phyloP scores from a whole-genome alignment of 345 rosid genomes.

The Erysimum cheiranthoides region DNA sequence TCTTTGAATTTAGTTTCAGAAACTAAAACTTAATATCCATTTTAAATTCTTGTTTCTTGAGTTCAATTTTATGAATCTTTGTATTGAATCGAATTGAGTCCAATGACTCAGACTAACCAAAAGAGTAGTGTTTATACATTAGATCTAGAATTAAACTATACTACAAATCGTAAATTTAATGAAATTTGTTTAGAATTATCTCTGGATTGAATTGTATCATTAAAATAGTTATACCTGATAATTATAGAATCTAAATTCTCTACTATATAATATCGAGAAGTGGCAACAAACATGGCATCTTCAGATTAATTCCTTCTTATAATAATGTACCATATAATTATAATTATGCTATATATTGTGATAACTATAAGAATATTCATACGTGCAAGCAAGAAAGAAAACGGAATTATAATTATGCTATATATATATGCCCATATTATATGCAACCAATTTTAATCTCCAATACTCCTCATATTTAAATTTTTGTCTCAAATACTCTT shows the following conservation, averaged over 20 bases:
- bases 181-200: not conserved
- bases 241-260: not conserved
- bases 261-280: not conserved
- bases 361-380: conserved; percentile 4
- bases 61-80: not conserved
- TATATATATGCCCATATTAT: conserved; percentile 4
- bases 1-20: not conserved
- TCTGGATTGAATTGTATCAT: not conserved
- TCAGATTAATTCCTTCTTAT: not conserved
- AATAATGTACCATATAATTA: not conserved
- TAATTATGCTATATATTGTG: not conserved
- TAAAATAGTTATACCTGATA: not conserved
- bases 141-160: not conserved
- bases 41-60: not conserved
- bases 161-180: not conserved
- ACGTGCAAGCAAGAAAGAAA: conserved; percentile 26
- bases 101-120: not conserved
- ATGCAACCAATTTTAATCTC: not conserved
- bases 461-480: no score
- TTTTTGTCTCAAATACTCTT: no score
- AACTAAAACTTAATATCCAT: not conserved
- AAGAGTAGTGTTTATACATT: not conserved
- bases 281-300: conserved; percentile 17
- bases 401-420: not conserved
- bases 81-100: not conserved